Evolutionary conservation across 208 protist genomes (phyloP).

Genomic region (Sergeia podlipaevii): DNA sequence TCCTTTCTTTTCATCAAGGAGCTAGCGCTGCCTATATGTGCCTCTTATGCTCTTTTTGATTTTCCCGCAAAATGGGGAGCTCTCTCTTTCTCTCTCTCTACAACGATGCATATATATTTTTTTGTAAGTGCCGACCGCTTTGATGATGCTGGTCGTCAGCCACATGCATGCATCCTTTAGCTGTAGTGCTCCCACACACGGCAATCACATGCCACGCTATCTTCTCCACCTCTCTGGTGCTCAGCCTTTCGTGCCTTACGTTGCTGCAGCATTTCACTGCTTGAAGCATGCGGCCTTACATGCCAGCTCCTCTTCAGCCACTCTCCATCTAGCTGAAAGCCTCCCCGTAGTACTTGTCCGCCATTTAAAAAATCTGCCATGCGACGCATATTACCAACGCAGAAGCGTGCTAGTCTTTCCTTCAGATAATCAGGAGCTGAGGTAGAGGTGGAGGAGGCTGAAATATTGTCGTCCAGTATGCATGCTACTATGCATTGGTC

Average conservation of each 20-base stretch:
- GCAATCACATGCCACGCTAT: constrained; percentile 7
- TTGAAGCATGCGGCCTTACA: neutral
- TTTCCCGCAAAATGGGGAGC: no score
- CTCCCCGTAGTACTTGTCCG: neutral
- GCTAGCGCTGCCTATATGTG: no score
- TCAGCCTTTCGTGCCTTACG: neutral
- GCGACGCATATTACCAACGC: neutral
- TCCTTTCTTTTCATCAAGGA: no score
- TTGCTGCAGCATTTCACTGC: neutral
- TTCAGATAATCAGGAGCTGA: neutral
- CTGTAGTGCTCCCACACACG: constrained; percentile 37
- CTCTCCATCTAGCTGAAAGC: constrained; percentile 13
- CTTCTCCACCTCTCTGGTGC: neutral
- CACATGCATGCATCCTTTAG: neutral
- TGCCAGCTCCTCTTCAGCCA: constrained; percentile 24
- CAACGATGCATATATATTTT: neutral
- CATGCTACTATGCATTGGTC: constrained; percentile 65
- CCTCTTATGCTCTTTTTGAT: no score
- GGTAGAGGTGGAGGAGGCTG: neutral
- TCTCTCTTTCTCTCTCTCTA: no score
- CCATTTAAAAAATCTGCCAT: neutral
- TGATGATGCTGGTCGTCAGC: neutral
- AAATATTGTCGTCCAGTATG: constrained; percentile 13
- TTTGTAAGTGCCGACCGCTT: neutral
- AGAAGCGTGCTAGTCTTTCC: neutral